Evolutionary conservation across 225 moss, liverwort and hornwort species (phyloP).

Genomic region (Marchantia paleacea): DNA sequence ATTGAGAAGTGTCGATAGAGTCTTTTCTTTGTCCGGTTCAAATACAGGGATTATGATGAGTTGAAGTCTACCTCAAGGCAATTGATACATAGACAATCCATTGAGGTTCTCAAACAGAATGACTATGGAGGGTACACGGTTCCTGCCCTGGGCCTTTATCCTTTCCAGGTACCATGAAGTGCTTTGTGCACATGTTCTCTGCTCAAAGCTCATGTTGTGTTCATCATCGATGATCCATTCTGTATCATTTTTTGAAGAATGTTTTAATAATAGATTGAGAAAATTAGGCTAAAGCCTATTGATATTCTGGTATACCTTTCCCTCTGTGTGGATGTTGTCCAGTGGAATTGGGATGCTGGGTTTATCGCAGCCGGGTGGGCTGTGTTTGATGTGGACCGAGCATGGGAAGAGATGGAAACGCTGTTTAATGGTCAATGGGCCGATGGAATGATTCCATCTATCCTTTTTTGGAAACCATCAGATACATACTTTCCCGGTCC

Average conservation of each 20-base stretch:
- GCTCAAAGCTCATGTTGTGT: too few species aligned
- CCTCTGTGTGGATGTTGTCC: not conserved
- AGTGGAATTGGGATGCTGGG: constrained; percentile 53
- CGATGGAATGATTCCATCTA: constrained; percentile 45
- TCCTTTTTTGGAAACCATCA: constrained; percentile 45
- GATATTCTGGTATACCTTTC: too few species aligned
- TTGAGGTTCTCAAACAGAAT: constrained; percentile 40
- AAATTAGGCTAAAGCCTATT: too few species aligned
- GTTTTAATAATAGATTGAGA: too few species aligned
- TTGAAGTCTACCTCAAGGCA: not conserved
- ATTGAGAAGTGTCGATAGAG: not conserved
- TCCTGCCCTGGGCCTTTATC: constrained; percentile 44
- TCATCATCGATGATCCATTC: not conserved
- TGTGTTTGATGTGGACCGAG: constrained; percentile 34
- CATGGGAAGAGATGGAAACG: constrained; percentile 42
- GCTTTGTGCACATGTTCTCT: not conserved
- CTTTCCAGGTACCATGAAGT: constrained; percentile 34
- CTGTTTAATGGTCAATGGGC: constrained; percentile 40
- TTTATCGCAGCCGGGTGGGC: constrained; percentile 50
- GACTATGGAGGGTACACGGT: constrained; percentile 45
- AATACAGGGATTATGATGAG: not conserved
- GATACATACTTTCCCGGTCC: constrained; percentile 49
- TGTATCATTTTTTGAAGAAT: not conserved
- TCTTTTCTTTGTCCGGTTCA: not conserved
- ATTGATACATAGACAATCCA: constrained; percentile 1